These are phyloP conservation scores for Chalaropsis ovoidea DNA, from an alignment of 2,329 filamentous ascomycete species.

Conservation along the genomic window DNA sequence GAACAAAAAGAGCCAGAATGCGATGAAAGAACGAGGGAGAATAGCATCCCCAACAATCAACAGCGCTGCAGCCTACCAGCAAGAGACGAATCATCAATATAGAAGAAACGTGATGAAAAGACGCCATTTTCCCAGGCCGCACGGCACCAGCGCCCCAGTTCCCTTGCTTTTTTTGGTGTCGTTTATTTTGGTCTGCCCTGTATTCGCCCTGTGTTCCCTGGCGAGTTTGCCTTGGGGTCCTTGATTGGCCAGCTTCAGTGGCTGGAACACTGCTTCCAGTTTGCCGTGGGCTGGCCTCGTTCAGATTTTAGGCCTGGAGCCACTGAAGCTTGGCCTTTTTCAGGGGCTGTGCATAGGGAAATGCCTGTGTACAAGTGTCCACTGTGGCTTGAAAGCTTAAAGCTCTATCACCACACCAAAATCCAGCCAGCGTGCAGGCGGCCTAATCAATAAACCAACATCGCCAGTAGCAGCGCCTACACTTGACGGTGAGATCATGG, in stretches of 20 bases:
- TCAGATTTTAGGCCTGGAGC: not conserved
- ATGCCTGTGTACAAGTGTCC: not conserved
- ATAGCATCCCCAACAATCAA: not conserved
- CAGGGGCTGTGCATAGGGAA: not conserved
- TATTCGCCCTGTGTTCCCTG: not conserved
- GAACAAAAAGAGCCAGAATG: not conserved
- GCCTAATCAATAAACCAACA: not conserved
- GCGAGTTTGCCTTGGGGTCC: not conserved
- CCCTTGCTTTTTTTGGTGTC: not conserved
- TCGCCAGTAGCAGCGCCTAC: not conserved
- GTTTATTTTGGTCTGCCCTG: not conserved
- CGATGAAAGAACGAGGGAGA: not conserved
- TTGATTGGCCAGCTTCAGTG: conserved; percentile 4
- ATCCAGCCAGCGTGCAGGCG: conserved; percentile 1
- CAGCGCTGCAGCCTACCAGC: not conserved
- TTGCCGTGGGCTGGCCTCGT: conserved; percentile 6
- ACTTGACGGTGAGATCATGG: not conserved
- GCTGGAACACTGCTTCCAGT: conserved; percentile 6
- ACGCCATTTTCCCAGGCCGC: not conserved
- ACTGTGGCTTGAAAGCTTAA: conserved; percentile 21
- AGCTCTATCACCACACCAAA: not conserved
- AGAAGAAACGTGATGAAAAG: not conserved
- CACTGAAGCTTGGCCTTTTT: conserved; percentile 1
- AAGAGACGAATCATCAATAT: not conserved
- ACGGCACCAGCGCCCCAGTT: not conserved